Evolutionary conservation across 371 early-diverging fungal genomes (phyloP).

Genomic region (Saksenaea oblongispora): DNA sequence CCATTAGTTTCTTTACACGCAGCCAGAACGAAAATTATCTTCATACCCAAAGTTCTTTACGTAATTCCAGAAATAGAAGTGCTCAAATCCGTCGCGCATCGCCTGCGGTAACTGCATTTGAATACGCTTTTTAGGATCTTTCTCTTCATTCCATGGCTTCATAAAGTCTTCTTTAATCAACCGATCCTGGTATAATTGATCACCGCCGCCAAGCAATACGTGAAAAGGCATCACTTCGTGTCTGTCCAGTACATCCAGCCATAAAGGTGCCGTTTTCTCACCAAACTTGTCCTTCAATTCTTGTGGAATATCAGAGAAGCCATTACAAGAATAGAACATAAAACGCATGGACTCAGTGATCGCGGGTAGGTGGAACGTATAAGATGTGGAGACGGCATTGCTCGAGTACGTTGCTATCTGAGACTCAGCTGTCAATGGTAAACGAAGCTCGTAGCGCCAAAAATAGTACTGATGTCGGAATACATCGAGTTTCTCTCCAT

Average conservation of each 20-base stretch:
- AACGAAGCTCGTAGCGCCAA: slow-evolving; percentile 35
- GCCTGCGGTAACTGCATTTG: slow-evolving; percentile 48
- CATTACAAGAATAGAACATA: slow-evolving; percentile 72
- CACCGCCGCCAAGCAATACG: slow-evolving; percentile 83
- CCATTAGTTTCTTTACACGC: neutral
- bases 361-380: slow-evolving; percentile 40
- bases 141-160: slow-evolving; percentile 47
- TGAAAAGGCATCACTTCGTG: slow-evolving; percentile 74
- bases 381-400: slow-evolving; percentile 14
- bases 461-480: slow-evolving; percentile 34
- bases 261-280: slow-evolving; percentile 64
- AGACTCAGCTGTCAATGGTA: slow-evolving; percentile 26
- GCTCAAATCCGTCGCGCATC: slow-evolving; percentile 59
- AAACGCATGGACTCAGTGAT: slow-evolving; percentile 51
- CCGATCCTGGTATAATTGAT: slow-evolving; percentile 74
- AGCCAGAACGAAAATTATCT: too few relatives aligned
- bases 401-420: slow-evolving; percentile 29
- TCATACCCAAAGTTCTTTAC: slow-evolving; percentile 64
- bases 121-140: slow-evolving; percentile 36
- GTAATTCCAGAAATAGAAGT: slow-evolving; percentile 79
- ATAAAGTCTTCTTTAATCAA: slow-evolving; percentile 41
- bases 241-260: slow-evolving; percentile 78
- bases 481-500: slow-evolving; percentile 26
- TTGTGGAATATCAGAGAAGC: slow-evolving; percentile 62
- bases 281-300: slow-evolving; percentile 39